Conservation (phyloP, 164 flowering plant genomes). For the Vitis riparia region DNA sequence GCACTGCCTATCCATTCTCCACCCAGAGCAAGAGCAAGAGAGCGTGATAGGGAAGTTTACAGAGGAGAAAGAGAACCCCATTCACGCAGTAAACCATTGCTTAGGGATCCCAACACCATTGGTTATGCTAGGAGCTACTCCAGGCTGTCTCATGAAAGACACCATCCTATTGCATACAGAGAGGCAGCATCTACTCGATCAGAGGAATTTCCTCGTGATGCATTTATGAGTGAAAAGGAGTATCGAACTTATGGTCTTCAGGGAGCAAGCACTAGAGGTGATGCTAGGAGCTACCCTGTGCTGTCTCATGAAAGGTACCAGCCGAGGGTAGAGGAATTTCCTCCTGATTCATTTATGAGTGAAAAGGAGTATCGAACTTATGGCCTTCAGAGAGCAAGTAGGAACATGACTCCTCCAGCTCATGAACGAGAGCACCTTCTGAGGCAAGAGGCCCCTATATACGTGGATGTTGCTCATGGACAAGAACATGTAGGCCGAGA, state of each 20-base stretch:
- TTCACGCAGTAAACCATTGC: conserved; percentile 11
- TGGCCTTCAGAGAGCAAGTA: conserved; percentile 40
- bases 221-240: conserved; percentile 46
- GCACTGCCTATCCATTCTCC: conserved; percentile 18
- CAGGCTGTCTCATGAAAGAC: conserved; percentile 24
- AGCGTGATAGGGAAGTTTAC: conserved; percentile 12
- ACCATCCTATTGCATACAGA: conserved; percentile 7
- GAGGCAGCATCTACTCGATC: conserved; percentile 15
- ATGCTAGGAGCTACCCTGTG: conserved; percentile 15
- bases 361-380: conserved; percentile 53
- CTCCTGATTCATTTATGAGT: conserved; percentile 34
- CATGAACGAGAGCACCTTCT: conserved; percentile 28
- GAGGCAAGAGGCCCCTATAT: conserved; percentile 16
- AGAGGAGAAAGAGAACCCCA: conserved; percentile 26
- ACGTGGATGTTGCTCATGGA: conserved; percentile 10
- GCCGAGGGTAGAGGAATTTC: conserved; percentile 17
- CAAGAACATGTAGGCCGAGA: conserved; percentile 24
- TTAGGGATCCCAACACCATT: conserved; percentile 16
- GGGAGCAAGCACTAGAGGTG: conserved; percentile 18
- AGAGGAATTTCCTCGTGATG: conserved; percentile 23
- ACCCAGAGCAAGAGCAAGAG: conserved; percentile 10
- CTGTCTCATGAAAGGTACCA: conserved; percentile 26
- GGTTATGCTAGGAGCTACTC: conserved; percentile 16
- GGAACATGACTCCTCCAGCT: conserved; percentile 19
- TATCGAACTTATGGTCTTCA: conserved; percentile 52